Evolutionary conservation across 352 stramenopile species (phyloP), one percentile per base, ranked within the genome.

Genomic region (Pythium dissotocum): DNA sequence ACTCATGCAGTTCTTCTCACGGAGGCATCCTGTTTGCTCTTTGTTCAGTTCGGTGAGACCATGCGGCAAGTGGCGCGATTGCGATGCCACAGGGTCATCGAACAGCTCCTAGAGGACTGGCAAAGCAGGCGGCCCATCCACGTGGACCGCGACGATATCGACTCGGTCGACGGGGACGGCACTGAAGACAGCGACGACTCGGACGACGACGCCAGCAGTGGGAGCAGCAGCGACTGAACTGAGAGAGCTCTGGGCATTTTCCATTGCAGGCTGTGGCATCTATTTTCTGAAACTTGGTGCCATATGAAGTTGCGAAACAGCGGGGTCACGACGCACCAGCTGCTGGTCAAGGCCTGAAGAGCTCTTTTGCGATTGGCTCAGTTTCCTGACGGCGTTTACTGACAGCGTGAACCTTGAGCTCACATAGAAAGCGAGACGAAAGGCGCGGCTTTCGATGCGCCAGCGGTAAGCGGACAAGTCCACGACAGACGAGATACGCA

Each of bases 11-110:
- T 33, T 24, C 21, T 24, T 24, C 21, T 24, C 21, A 24, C 21
- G 21, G 21, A 24, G 21, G 21, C 21, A 24, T 24, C 21, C 21
- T 24, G 21, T 24, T 24, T 24, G 21, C 21, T 2, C 58, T 30
- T 33, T 35, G 67, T 14, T 18, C 6, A 75, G 63, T 71, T 68
- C 59, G 84, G 84, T 8, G 82, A 91, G 48, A 89, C 80, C 5
- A 58, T 89, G 6, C 63, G 61, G 6, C 72, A 91, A 26, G 40
- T 91, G 13, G 82, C 82, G 28, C 58, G 70, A 63, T 38, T 90
- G n/a, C 79, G 78, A 14, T 59, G 64, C 7, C 70, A 76, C 30
- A 13, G 18, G 2, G 10, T 2, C 21, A 59, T 76, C 13, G 46
- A 58, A 33, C 21, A 24, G n/a, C 44, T 76, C 12, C 36, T 76